These are phyloP conservation scores for Apophysomyces trapeziformis DNA, from an alignment of 371 early-diverging fungal species.

Conservation along the genomic window DNA sequence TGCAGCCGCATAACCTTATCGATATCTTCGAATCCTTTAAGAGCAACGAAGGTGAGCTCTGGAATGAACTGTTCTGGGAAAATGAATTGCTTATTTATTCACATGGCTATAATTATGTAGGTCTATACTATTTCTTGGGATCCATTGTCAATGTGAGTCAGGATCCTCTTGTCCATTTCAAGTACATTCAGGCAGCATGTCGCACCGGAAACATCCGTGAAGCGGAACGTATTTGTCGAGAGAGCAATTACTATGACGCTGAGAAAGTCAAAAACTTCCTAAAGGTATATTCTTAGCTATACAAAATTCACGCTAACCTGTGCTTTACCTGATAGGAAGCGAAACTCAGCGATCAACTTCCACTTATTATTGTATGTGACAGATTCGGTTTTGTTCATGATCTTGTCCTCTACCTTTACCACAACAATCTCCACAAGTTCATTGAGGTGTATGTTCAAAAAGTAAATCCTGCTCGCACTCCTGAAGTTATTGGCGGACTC, in stretches of 20 bases:
- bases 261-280: slow-evolving; percentile 98
- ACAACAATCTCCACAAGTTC: slow-evolving; percentile 90
- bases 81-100: background rate
- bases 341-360: slow-evolving; percentile 92
- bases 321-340: slow-evolving; percentile 68
- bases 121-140: slow-evolving; percentile 91
- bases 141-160: slow-evolving; percentile 94
- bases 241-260: slow-evolving; percentile 93
- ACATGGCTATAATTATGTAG: slow-evolving; percentile 21
- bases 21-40: slow-evolving; percentile 91
- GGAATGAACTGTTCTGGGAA: background rate
- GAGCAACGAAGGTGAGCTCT: slow-evolving; percentile 84
- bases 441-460: slow-evolving; percentile 98
- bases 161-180: slow-evolving; percentile 95
- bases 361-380: slow-evolving; percentile 98
- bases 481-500: slow-evolving; percentile 96
- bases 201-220: slow-evolving; percentile 95
- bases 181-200: slow-evolving; percentile 97
- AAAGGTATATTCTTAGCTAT: slow-evolving; percentile 52
- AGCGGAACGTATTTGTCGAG: slow-evolving; percentile 96
- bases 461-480: slow-evolving; percentile 93
- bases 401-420: slow-evolving; percentile 92
- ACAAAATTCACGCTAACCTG: background rate
- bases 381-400: slow-evolving; percentile 97
- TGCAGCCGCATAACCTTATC: slow-evolving; percentile 87